Evolutionary conservation across 306 rosid species (phyloP).

Genomic region (Vicia villosa): DNA sequence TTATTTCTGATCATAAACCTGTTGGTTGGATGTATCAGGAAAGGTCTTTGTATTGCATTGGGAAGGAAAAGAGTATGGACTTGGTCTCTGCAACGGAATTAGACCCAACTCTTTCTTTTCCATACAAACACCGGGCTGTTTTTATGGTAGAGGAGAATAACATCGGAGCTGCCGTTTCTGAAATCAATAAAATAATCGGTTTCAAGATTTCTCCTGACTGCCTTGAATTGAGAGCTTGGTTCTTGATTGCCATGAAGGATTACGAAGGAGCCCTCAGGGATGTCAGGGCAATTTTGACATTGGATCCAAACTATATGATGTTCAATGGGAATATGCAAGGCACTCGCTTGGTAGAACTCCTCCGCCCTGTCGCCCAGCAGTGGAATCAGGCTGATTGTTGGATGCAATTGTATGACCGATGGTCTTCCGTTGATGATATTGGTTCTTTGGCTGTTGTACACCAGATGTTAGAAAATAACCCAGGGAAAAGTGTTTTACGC

Average conservation of each 20-base stretch:
- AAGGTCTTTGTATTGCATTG: slow-evolving; percentile 70
- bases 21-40: slow-evolving; percentile 97
- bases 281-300: slow-evolving; percentile 78
- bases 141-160: slow-evolving; percentile 61
- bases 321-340: slow-evolving; percentile 74
- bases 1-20: slow-evolving; percentile 63
- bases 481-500: slow-evolving; percentile 75
- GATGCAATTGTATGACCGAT: slow-evolving; percentile 78
- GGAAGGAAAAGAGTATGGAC: slow-evolving; percentile 78
- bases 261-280: slow-evolving; percentile 82
- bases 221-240: slow-evolving; percentile 92
- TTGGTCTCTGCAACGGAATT: slow-evolving; percentile 69
- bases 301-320: slow-evolving; percentile 78
- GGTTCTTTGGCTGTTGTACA: slow-evolving; percentile 88
- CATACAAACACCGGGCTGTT: slow-evolving; percentile 75
- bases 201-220: slow-evolving; percentile 85
- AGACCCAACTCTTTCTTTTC: slow-evolving; percentile 81
- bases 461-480: slow-evolving; percentile 75
- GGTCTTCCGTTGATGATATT: slow-evolving; percentile 91
- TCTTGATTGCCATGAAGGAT: slow-evolving; percentile 69
- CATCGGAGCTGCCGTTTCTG: slow-evolving; percentile 60
- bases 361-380: slow-evolving; percentile 62
- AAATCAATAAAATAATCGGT: slow-evolving; percentile 71
- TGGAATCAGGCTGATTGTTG: slow-evolving; percentile 88
- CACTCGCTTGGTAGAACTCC: slow-evolving; percentile 64